Base-by-base conservation (phyloP, 192 early-diverging fungal species). In the Coemansia sp. region DNA sequence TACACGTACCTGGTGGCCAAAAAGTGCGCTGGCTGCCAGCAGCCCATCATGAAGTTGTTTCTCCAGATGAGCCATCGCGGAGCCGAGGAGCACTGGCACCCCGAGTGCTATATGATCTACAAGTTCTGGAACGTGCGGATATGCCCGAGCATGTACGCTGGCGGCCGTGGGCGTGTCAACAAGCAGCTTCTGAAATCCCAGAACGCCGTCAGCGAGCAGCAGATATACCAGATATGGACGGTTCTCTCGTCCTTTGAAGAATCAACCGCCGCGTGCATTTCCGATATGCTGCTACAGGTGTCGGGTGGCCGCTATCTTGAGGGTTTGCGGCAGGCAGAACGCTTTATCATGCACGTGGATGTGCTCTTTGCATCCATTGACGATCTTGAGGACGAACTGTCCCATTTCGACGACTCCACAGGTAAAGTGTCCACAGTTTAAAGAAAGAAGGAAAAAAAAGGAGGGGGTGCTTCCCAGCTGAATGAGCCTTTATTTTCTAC, bases 51-150 rank as follows among this genome's bases (percentile, higher is more conserved):
- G 71, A 93, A 95, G 79, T 94, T 95, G 72, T 99, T 95, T 87
- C 88, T 99, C 49, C 95, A 99, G 76, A 94, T 96, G 71, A 92
- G 86, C 65, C 82, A 90, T 55, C 92, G 90, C 60, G 81, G 76
- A 22, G 76, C 68, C 38, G 85, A 88, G 46, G 93, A 96, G 71
- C 94, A 95, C 73, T 99, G 98, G 98, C 98, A 99, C 76, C 96
- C 96, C 7, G 94, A 96, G 72, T 99, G 98, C 77, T 99, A 99
- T 82, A 98, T 98, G 98, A 98, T 99, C 55, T 94, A 95, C 84
- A 97, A 98, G 88, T 84, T 84, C 57, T 86, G 85, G 83, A 80
- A 85, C 68, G 84, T 84, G 14, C 71, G 72, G 39, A 77, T 76
- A 71, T 75, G 61, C 12, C 78, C 77, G 37, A 71, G 72, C 66